Percentiles rank a stretch among this genome's conserved stretches.
These are phyloP conservation scores for Echeveria elegans DNA, from an alignment of 164 flowering plant species.

Conservation along the genomic window DNA sequence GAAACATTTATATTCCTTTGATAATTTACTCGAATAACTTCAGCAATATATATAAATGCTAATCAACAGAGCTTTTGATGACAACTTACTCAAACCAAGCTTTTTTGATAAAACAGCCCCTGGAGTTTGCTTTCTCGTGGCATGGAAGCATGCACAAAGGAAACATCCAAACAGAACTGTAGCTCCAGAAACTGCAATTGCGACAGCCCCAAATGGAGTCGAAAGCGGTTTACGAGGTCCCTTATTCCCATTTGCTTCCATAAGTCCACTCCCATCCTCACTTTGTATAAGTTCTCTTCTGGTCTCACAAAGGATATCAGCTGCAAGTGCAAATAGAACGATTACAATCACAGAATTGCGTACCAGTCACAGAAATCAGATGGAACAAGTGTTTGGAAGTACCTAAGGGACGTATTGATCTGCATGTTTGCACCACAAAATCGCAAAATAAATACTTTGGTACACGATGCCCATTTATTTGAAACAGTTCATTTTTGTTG, in stretches of 20 bases:
- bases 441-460: background rate
- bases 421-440: background rate
- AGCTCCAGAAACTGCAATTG: slow-evolving; percentile 42
- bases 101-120: slow-evolving; percentile 44
- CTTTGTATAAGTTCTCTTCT: slow-evolving; percentile 43
- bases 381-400: background rate
- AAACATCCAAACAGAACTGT: slow-evolving; percentile 41
- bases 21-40: too few species aligned
- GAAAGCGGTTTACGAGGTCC: slow-evolving; percentile 10
- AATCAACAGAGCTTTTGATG: background rate
- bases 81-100: slow-evolving; percentile 52
- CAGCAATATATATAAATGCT: background rate
- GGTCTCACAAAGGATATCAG: slow-evolving; percentile 16
- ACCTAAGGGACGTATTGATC: background rate
- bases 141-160: slow-evolving; percentile 56
- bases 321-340: slow-evolving; percentile 21
- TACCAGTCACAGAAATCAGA: background rate
- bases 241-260: slow-evolving; percentile 14
- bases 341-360: background rate
- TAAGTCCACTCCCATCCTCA: slow-evolving; percentile 15
- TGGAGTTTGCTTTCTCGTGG: slow-evolving; percentile 36
- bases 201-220: slow-evolving; percentile 22
- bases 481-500: background rate
- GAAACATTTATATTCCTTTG: background rate
- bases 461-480: background rate